Conservation (phyloP, 306 rosid species). For the Dalbergia cochinchinensis region DNA sequence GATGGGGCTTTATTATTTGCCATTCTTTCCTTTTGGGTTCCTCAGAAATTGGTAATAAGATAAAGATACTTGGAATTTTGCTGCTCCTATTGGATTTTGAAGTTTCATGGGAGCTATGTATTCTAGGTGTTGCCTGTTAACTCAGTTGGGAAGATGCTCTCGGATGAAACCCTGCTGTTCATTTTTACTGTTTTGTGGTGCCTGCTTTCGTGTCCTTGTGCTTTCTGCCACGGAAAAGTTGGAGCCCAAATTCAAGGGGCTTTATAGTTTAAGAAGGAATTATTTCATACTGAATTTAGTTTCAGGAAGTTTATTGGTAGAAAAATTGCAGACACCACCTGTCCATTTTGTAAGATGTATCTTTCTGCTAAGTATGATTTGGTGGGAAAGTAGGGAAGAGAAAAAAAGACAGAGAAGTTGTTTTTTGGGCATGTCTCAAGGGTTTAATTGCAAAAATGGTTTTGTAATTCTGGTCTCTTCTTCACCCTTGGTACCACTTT, state of each 20-base stretch:
- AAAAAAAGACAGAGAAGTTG: neutral
- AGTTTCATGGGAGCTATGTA: constrained; percentile 48
- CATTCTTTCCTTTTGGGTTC: constrained; percentile 61
- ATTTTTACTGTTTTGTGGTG: constrained; percentile 57
- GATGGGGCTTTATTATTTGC: constrained; percentile 46
- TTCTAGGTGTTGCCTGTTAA: constrained; percentile 62
- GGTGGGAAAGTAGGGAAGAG: neutral
- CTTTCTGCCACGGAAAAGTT: constrained; percentile 51
- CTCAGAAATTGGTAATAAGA: constrained; percentile 45
- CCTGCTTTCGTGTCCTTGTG: constrained; percentile 54
- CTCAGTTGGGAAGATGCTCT: constrained; percentile 61
- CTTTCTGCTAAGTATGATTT: constrained; percentile 3
- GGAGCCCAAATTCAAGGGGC: constrained; percentile 42
- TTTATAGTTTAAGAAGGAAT: constrained; percentile 57
- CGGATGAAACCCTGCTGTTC: constrained; percentile 64
- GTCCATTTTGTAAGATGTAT: neutral
- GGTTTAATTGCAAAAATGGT: constrained; percentile 20
- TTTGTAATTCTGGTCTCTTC: constrained; percentile 1
- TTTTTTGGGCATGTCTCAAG: constrained; percentile 10
- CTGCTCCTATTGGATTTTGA: constrained; percentile 44
- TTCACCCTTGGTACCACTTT: neutral
- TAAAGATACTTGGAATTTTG: constrained; percentile 36
- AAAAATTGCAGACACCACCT: neutral
- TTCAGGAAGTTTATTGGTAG: constrained; percentile 6
- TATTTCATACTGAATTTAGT: neutral